Conservation (phyloP, 2,329 filamentous ascomycete species). For the Fusarium haematococcum region DNA sequence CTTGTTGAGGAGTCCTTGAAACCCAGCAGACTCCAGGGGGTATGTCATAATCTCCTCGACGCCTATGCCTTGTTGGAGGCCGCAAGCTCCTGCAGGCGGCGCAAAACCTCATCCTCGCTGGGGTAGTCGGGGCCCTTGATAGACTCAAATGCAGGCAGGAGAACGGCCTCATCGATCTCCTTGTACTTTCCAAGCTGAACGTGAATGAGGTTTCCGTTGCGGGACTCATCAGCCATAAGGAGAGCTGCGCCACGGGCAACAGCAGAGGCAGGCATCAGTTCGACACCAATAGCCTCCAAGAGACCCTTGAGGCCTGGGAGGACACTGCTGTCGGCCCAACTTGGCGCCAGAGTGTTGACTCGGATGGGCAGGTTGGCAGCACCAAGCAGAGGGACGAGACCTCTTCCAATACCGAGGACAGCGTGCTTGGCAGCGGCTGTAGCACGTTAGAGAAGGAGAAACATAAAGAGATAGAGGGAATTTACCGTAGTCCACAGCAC, state of each 20-base stretch:
- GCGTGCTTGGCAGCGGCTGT: constrained; percentile 65
- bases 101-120: constrained; percentile 52
- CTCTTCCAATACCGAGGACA: constrained; percentile 64
- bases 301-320: constrained; percentile 53
- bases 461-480: not conserved
- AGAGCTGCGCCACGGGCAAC: constrained; percentile 62
- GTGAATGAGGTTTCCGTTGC: constrained; percentile 66
- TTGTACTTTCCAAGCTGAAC: constrained; percentile 59
- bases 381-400: constrained; percentile 54
- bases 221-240: constrained; percentile 60
- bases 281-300: constrained; percentile 53
- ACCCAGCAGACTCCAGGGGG: not conserved
- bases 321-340: constrained; percentile 65
- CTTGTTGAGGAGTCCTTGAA: not conserved
- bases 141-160: constrained; percentile 49
- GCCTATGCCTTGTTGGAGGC: not conserved
- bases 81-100: constrained; percentile 17
- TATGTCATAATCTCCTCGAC: not conserved
- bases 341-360: constrained; percentile 66
- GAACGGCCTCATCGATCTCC: constrained; percentile 64
- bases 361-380: constrained; percentile 59
- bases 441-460: constrained; percentile 1
- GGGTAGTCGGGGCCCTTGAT: constrained; percentile 49
- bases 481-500: constrained; percentile 63
- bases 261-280: constrained; percentile 57